Evolutionary conservation across 2,329 filamentous ascomycete genomes (phyloP).

Genomic region (Stachybotrys elegans): DNA sequence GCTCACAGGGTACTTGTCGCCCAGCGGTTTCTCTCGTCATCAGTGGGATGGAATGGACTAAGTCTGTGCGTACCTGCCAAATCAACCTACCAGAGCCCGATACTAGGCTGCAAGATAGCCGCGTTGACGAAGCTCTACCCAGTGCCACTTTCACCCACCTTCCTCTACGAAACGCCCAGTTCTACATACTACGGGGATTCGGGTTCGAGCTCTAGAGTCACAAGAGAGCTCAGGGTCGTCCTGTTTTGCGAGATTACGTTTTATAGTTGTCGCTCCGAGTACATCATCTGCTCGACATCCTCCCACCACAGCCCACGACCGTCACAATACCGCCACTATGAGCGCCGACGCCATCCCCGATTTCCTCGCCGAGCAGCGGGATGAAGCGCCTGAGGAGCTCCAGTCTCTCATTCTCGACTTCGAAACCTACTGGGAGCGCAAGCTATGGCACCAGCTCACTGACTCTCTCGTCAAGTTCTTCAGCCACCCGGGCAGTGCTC

Average conservation of each 20-base stretch:
- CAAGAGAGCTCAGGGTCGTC: too few relatives aligned
- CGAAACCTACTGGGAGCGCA: constrained; percentile 96
- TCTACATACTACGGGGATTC: too few relatives aligned
- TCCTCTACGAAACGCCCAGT: background rate
- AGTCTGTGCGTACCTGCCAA: too few relatives aligned
- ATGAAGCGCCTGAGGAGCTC: constrained; percentile 79
- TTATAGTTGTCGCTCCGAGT: too few relatives aligned
- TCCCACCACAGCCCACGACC: background rate
- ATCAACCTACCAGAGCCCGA: too few relatives aligned
- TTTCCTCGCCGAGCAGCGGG: constrained; percentile 86
- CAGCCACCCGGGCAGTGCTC: constrained; percentile 70
- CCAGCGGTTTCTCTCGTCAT: too few relatives aligned
- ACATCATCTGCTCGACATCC: background rate
- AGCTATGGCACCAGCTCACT: constrained; percentile 98
- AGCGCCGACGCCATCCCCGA: constrained; percentile 83
- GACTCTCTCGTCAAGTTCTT: constrained; percentile 86
- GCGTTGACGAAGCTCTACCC: constrained; percentile 18
- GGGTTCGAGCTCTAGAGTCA: too few relatives aligned
- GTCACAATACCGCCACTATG: constrained; percentile 44
- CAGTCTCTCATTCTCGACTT: constrained; percentile 86
- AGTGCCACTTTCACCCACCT: background rate
- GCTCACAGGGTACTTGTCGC: too few relatives aligned
- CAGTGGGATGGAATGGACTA: too few relatives aligned
- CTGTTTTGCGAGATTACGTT: too few relatives aligned
- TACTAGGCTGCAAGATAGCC: constrained; percentile 35